Evolutionary conservation across 768 basidiomycete genomes (phyloP).

Genomic region (Phylloporus sp.): DNA sequence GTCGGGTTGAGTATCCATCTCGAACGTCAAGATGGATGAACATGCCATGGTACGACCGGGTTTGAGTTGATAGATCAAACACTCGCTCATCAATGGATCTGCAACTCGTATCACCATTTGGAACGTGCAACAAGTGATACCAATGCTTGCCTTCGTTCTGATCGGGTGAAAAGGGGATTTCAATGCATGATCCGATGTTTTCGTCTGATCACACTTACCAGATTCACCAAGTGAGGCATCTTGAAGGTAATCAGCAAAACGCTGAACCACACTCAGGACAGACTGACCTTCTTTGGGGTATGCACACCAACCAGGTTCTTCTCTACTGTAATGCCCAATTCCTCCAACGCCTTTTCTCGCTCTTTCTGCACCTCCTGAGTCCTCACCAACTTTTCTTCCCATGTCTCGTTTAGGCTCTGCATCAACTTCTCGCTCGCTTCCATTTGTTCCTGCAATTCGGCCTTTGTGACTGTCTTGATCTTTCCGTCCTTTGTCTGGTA

Average conservation of each 20-base stretch:
- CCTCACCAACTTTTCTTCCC: constrained; percentile 90
- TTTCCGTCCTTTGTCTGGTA: constrained; percentile 91
- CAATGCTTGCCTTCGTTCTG: constrained; percentile 66
- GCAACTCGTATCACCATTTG: constrained; percentile 11
- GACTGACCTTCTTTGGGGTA: constrained; percentile 84
- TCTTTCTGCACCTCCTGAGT: constrained; percentile 96
- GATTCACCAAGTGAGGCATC: constrained; percentile 93
- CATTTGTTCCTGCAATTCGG: constrained; percentile 96
- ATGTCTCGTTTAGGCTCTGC: constrained; percentile 90
- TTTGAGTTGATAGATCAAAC: constrained; percentile 90
- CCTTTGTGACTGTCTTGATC: constrained; percentile 94
- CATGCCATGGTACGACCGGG: constrained; percentile 72
- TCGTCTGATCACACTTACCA: constrained; percentile 52
- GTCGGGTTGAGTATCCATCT: constrained; percentile 11
- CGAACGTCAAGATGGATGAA: constrained; percentile 8
- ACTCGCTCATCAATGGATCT: constrained; percentile 98
- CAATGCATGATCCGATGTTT: constrained; percentile 2
- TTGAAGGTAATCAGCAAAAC: constrained; percentile 30
- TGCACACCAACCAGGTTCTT: constrained; percentile 96
- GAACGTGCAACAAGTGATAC: not conserved
- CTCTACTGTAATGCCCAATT: constrained; percentile 96
- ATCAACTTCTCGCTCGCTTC: constrained; percentile 93
- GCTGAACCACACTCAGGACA: constrained; percentile 3
- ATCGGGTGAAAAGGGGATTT: constrained; percentile 10
- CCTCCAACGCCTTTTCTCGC: constrained; percentile 95